These are phyloP conservation scores for Prototheca stagnorum DNA, from an alignment of 163 green algal genomes.

Conservation along the genomic window DNA sequence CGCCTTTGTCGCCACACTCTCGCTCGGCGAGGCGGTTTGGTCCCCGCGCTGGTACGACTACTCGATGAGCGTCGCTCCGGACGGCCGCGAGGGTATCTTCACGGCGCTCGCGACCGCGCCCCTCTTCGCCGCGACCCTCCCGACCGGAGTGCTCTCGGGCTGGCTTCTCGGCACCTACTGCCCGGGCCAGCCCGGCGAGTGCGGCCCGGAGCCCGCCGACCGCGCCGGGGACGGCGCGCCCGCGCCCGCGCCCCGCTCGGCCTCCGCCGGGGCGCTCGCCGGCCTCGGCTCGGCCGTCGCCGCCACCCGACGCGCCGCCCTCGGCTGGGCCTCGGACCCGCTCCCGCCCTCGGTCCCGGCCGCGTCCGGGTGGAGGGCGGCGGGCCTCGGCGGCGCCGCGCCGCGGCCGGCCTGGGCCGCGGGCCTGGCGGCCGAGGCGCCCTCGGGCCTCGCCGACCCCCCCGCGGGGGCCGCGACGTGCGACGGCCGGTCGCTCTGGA, in stretches of 20 bases:
- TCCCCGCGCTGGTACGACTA: constrained; percentile 42
- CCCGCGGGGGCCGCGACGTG: not conserved
- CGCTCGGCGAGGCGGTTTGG: constrained; percentile 42
- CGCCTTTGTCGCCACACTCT: constrained; percentile 37
- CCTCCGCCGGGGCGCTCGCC: no score
- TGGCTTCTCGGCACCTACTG: constrained; percentile 33
- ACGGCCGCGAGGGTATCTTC: constrained; percentile 38
- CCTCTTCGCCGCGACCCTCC: constrained; percentile 39
- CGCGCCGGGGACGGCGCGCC: no score
- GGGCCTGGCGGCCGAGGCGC: not conserved
- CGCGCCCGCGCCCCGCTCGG: no score
- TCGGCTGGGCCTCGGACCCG: no score
- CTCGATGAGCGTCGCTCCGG: constrained; percentile 33
- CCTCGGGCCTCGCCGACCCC: not conserved
- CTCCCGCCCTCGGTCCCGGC: no score
- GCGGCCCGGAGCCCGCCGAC: no score
- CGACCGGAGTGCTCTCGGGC: constrained; percentile 32
- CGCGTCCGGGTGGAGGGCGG: no score
- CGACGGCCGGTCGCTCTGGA: constrained; percentile 8
- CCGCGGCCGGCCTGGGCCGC: no score
- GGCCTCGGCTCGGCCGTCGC: no score
- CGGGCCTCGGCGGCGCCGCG: no score
- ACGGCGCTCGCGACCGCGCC: constrained; percentile 28
- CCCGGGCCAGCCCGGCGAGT: no score
- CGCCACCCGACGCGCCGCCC: no score